Evolutionary conservation across 169 alveolate genomes (phyloP).

Genomic region (Miamiensis avidus): DNA sequence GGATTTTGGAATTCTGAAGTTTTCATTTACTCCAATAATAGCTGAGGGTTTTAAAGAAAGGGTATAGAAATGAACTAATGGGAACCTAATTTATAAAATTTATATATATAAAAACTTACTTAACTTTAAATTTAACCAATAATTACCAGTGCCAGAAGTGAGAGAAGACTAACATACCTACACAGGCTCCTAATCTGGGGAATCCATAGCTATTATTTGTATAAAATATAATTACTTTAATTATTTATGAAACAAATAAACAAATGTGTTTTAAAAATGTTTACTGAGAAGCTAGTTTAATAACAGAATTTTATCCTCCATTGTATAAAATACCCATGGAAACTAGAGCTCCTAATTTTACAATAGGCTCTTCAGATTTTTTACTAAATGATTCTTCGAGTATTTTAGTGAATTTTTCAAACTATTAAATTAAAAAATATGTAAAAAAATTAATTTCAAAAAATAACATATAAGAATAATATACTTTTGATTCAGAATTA

Average conservation of each 20-base stretch:
- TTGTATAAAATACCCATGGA: slow-evolving; percentile 94
- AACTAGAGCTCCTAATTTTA: slow-evolving; percentile 95
- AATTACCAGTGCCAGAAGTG: slow-evolving; percentile 99
- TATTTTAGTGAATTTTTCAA: slow-evolving; percentile 76
- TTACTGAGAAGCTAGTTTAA: slow-evolving; percentile 63
- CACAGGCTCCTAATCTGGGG: slow-evolving; percentile 92
- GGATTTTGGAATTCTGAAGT: slow-evolving; percentile 86
- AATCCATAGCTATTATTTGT: slow-evolving; percentile 77
- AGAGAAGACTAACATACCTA: slow-evolving; percentile 93
- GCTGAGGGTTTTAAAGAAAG: slow-evolving; percentile 92
- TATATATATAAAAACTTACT: too few relatives aligned
- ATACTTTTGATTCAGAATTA: slow-evolving; percentile 83
- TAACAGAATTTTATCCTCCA: slow-evolving; percentile 90
- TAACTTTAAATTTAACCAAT: too few relatives aligned
- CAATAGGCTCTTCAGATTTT: slow-evolving; percentile 94
- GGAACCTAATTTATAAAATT: too few relatives aligned
- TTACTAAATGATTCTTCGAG: slow-evolving; percentile 88
- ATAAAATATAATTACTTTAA: slow-evolving; percentile 55
- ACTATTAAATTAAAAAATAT: background rate
- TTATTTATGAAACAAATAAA: slow-evolving; percentile 53
- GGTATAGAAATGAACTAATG: slow-evolving; percentile 92
- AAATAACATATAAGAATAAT: slow-evolving; percentile 44
- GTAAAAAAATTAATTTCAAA: slow-evolving; percentile 15
- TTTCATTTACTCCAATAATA: slow-evolving; percentile 89
- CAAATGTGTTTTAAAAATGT: slow-evolving; percentile 40